phyloP scores from a whole-genome alignment of 2,329 filamentous ascomycete genomes.

The Apiospora koreana region DNA sequence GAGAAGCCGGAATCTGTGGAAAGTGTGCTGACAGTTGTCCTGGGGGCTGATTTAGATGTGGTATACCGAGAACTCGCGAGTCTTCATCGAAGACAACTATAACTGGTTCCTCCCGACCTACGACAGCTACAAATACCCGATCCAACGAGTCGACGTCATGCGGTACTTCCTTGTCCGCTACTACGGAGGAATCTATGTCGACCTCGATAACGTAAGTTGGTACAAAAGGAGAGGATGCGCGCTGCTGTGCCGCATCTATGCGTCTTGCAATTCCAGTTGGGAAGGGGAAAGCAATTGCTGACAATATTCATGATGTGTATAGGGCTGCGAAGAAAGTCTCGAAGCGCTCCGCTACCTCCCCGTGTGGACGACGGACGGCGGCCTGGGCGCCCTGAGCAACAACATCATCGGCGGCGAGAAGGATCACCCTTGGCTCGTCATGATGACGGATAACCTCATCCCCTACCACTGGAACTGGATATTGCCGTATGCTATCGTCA shows the following conservation, averaged over 20 bases:
- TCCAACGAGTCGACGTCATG: conserved; percentile 77
- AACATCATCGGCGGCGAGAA: conserved; percentile 70
- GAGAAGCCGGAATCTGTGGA: background rate
- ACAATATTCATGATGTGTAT: background rate
- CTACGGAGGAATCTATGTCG: conserved; percentile 80
- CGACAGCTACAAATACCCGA: conserved; percentile 71
- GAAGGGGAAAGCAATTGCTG: background rate
- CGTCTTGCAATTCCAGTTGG: no score
- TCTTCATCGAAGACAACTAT: conserved; percentile 74
- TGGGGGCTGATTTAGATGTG: conserved; percentile 57
- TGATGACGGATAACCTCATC: conserved; percentile 63
- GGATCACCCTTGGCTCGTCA: conserved; percentile 69
- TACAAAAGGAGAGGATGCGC: background rate
- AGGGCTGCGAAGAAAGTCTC: conserved; percentile 69
- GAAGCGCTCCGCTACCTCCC: conserved; percentile 67
- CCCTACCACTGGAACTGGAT: conserved; percentile 68
- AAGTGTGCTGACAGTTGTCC: background rate
- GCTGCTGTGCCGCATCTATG: no score
- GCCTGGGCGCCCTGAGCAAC: conserved; percentile 46
- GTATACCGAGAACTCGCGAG: conserved; percentile 69
- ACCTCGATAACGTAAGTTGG: conserved; percentile 56
- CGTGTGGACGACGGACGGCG: conserved; percentile 61
- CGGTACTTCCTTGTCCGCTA: conserved; percentile 78
- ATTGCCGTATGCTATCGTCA: conserved; percentile 74
- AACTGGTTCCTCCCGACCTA: conserved; percentile 78